Base-by-base conservation (phyloP, 257 asterid genomes). In the Hygrophila difformis region DNA sequence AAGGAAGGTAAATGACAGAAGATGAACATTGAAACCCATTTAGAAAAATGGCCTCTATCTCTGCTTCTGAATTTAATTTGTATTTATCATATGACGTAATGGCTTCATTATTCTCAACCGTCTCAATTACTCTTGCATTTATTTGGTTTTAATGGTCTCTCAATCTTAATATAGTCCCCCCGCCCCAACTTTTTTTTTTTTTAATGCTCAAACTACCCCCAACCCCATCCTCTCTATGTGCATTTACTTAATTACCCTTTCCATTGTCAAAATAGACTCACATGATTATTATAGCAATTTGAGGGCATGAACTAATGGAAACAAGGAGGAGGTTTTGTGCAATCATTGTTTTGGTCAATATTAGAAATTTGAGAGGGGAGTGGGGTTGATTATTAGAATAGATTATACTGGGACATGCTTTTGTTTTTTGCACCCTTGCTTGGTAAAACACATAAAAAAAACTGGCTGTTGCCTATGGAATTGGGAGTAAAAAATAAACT, bases 51-150 rank as follows among this genome's bases (percentile, higher is more conserved):
- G 70, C 37, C 45, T 37, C 31, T 3, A 3, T 24, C 31, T 24
- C 31, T 44, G 60, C 64, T 47, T 49, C 51, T 35, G 74, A 79
- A 73, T 73, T 81, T n/a, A 76, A 74, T 81, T 78, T 70, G 78
- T 78, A 66, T 69, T 72, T 76, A 86, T 76, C 88, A 3, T 31
- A 31, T 62, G 64, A 70, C 8, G 31, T 8, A 24, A 24, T 8
- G 8, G 31, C 31, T 8, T 24, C 31, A 87, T 76, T 66, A 70
- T 82, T 82, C 79, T 72, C 96, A 86, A 82, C 96, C 21, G 93
- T 70, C 84, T 68, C 94, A 78, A 76, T 82, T 71, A 71, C 93
- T 79, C 49, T 74, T 65, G 88, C 92, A 82, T 85, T 85, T 79
- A 85, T 73, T 74, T 74, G 76, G 51, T 68, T 78, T 81, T 76